Base-by-base conservation (phyloP, 148 eudicot species). In the Polygonum aviculare region DNA sequence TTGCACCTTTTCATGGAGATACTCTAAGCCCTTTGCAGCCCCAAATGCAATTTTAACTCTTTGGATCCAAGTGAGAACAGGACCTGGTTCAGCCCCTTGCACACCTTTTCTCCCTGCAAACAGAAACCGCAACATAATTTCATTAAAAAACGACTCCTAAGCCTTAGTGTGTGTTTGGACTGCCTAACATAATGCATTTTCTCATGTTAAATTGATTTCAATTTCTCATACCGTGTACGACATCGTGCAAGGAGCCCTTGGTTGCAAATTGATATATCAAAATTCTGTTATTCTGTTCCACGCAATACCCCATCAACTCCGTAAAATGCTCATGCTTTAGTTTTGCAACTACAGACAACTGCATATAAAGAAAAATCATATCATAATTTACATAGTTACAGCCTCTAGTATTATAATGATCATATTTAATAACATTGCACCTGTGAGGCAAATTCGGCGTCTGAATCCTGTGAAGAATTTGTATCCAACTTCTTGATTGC, bases 401-500 rank as follows among this genome's bases (percentile, higher is more conserved):
- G 50, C 74, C 50, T 18, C 48, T 47, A 41, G 16, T 12, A 1
- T 51, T 16, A 18, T 9, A 70, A 16, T 5, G 19, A 31, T 11
- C 5, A 9, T 7, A 44, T 4, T 47, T 1, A 26, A 41, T 5
- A 38, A 49, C 12, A 47, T 41, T 26, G 5, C 26, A 87, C 90
- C 88, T 93, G 96, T 73, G 82, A 81, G 26, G 79, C 82, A 49
- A 93, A 93, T 12, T 93, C 98, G 9, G 84, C 69, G 55, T 93
- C 98, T 47, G 96, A 87, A 77, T 93, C 98, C 71, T 88, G 81
- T 15, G 99, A 84, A 75, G 97, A 83, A 76, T 86, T 78, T 9
- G 92, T 84, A 67, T 93, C 98, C 62, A 91, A 81, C 80, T 86
- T 91, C 87, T 93, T 93, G 18, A 93, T 78, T 8, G 98, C 97